These are phyloP conservation scores for Jatropha podagrica DNA, from an alignment of 441 rosid genomes.

Conservation along the genomic window DNA sequence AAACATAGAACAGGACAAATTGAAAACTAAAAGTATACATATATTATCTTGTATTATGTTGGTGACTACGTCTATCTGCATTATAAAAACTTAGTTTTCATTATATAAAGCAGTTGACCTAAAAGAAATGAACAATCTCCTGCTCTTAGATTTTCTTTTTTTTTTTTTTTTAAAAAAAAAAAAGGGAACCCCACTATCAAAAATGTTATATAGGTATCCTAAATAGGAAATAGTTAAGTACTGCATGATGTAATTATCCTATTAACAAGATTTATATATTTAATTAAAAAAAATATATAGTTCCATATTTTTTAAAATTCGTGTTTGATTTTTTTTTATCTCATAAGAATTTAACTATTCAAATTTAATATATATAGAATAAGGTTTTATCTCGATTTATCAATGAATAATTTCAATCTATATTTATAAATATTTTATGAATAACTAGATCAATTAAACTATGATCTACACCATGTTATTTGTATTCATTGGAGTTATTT, in stretches of 20 bases:
- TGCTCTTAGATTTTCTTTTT: not conserved
- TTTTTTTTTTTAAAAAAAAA: no score
- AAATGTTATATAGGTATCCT: not conserved
- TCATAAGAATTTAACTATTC: no score
- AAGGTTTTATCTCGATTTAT: not conserved
- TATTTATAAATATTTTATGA: not conserved
- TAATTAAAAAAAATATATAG: no score
- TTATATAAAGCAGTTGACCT: slow-evolving; percentile 11
- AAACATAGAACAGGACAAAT: not conserved
- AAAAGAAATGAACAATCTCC: slow-evolving; percentile 6
- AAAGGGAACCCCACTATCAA: not conserved
- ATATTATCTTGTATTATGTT: not conserved
- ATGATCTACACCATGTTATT: not conserved
- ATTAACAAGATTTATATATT: slow-evolving; percentile 3
- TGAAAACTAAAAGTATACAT: slow-evolving; percentile 3
- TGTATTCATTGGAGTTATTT: slow-evolving; percentile 10
- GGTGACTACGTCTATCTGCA: slow-evolving; percentile 10
- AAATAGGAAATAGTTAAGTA: not conserved
- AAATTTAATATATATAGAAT: not conserved
- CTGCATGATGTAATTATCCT: slow-evolving; percentile 17
- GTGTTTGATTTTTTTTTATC: no score
- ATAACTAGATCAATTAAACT: not conserved
- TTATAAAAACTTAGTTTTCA: slow-evolving; percentile 9
- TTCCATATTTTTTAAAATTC: no score
- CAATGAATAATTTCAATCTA: not conserved